phyloP scores from a whole-genome alignment of 2,329 filamentous ascomycete species.

The Coniochaeta ligniaria region DNA sequence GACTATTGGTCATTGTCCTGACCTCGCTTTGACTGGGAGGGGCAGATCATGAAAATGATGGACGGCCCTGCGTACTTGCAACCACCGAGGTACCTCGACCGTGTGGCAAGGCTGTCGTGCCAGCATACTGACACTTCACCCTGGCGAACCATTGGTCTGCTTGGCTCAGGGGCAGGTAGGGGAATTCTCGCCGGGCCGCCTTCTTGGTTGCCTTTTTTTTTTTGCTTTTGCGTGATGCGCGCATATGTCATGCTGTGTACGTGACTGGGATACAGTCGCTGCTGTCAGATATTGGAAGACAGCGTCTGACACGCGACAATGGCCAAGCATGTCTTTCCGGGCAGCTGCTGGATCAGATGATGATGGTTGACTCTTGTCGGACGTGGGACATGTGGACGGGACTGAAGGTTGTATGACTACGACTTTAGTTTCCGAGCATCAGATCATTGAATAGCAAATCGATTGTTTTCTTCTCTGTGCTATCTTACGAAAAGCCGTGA shows the following conservation, averaged over 20 bases:
- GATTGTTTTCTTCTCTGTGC: background rate
- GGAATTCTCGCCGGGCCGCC: background rate
- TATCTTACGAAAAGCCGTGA: background rate
- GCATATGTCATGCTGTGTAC: slow-evolving; percentile 1
- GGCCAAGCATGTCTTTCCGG: background rate
- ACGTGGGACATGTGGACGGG: background rate
- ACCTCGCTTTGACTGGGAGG: background rate
- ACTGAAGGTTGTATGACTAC: background rate
- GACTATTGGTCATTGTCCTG: background rate
- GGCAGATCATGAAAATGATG: background rate
- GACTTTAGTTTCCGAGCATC: background rate
- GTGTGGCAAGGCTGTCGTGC: background rate
- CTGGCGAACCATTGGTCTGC: background rate
- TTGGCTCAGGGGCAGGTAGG: background rate
- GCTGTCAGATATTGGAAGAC: background rate
- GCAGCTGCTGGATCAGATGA: background rate
- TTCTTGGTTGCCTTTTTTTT: background rate
- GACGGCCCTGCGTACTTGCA: background rate
- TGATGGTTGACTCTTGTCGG: background rate
- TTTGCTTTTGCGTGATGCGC: background rate
- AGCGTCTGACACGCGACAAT: background rate
- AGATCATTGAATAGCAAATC: background rate
- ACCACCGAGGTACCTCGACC: background rate
- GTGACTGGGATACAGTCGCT: background rate
- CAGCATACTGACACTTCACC: background rate